phyloP scores from a whole-genome alignment of 805 yeast genomes.

The Tetrapisispora iriomotensis region DNA sequence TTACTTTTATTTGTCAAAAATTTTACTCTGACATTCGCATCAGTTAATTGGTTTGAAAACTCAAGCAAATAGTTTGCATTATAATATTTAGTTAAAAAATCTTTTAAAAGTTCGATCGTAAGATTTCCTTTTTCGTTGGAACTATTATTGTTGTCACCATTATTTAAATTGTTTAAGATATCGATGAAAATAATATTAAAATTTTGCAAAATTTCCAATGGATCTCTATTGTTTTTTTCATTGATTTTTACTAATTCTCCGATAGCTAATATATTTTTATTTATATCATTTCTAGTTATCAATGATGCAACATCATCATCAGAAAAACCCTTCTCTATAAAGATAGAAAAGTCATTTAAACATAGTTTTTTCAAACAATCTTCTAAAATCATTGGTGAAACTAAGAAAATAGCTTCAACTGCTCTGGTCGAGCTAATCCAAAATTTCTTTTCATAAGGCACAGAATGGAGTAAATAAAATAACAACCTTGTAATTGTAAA shows the following conservation, averaged over 20 bases:
- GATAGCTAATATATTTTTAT: constrained; percentile 11
- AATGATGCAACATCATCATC: not conserved
- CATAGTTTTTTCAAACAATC: constrained; percentile 7
- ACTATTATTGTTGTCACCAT: constrained; percentile 10
- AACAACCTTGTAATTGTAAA: constrained; percentile 7
- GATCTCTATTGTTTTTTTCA: constrained; percentile 22
- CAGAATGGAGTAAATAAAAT: constrained; percentile 7
- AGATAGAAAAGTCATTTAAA: constrained; percentile 2
- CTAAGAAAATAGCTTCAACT: constrained; percentile 24
- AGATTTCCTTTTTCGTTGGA: constrained; percentile 7
- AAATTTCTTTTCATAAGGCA: constrained; percentile 16
- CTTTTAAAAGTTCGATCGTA: constrained; percentile 19
- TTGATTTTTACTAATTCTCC: constrained; percentile 22
- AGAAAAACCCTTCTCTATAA: not conserved
- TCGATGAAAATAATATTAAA: constrained; percentile 28
- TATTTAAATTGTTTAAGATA: constrained; percentile 20
- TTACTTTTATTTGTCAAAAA: constrained; percentile 1
- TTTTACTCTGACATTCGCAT: not conserved
- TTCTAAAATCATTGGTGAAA: constrained; percentile 13
- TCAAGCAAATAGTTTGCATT: constrained; percentile 5
- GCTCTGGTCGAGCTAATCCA: constrained; percentile 26
- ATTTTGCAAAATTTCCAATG: constrained; percentile 23
- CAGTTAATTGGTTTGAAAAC: constrained; percentile 4
- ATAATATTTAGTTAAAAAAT: constrained; percentile 19
- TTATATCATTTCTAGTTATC: constrained; percentile 1